Evolutionary conservation across 139 green algal genomes (phyloP), one percentile per base, ranked within the genome.

Genomic region (Coelastrella sp.): DNA sequence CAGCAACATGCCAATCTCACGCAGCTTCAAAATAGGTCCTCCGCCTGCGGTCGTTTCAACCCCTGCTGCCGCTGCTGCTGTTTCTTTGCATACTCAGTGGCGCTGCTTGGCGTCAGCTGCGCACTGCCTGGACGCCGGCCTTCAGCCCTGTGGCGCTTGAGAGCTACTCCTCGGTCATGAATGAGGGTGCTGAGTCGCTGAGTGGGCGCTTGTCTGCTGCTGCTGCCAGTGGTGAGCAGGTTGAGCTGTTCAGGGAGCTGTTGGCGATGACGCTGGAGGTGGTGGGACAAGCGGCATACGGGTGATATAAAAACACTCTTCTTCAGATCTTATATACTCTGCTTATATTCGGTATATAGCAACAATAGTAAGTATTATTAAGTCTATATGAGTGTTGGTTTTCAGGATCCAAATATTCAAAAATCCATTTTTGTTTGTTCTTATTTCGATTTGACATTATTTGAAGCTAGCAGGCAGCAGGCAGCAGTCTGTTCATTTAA

Each of bases 271-370:
- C 94, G 25, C 82, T 96, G 89, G 84, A 93, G 11, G 91, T 96
- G 15, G 92, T 95, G 70, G 94, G 94, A 9, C 91, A 90, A 56
- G 93, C 91, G 19, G 93, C 92, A 15, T 96, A 94, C 82, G 94
- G 94, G 94, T 96, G 79, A 84, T 91, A 79, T 22, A 19, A 17
- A 12, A 5, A 15, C 22, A 19, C 11, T 12, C 4, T 27, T 11
- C 8, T 78, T 35, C 49, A 14, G 7, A 35, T 49, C 1, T 78
- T 15, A n/a, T 72, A 72, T 22, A 72, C 63, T 22, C 15, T 72
- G 1, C 15, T 72, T 22, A 14, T 17, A 72, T 17, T 72, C 12
- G 4, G 63, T 72, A 17, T 17, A 72, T 14, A 22, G 3, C 63
- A 22, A 17, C 12, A 17, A 72, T 72, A 4, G 4, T 72, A 17